These are phyloP conservation scores for Anisodus acutangulus DNA, from an alignment of 257 asterid genomes.

Conservation along the genomic window DNA sequence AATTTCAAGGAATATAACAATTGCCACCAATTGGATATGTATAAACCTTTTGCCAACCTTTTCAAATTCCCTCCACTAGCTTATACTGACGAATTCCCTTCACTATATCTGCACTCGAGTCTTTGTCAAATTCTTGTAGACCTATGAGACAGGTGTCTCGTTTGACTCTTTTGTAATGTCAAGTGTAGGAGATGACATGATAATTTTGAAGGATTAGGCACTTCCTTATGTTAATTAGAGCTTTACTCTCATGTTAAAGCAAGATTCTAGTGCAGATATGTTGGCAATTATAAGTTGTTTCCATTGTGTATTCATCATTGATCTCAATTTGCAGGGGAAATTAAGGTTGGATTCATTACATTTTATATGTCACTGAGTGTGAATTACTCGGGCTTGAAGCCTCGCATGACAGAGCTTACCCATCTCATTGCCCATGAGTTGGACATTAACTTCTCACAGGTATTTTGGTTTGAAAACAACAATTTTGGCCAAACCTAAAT, in stretches of 20 bases:
- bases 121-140: slow-evolving; percentile 7
- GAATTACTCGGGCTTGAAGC: slow-evolving; percentile 74
- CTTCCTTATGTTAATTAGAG: neutral
- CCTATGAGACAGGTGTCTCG: neutral
- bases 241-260: neutral
- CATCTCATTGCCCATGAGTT: slow-evolving; percentile 65
- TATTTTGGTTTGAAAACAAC: slow-evolving; percentile 40
- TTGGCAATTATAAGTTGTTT: slow-evolving; percentile 21
- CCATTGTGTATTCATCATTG: slow-evolving; percentile 23
- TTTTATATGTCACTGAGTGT: slow-evolving; percentile 65
- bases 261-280: slow-evolving; percentile 16
- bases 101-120: slow-evolving; percentile 11
- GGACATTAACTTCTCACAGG: slow-evolving; percentile 73
- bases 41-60: slow-evolving; percentile 13
- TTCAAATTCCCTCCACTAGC: slow-evolving; percentile 23
- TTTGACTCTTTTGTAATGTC: slow-evolving; percentile 10
- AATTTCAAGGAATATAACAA: slow-evolving; percentile 13
- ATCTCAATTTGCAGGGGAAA: slow-evolving; percentile 61
- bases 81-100: neutral
- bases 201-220: slow-evolving; percentile 9
- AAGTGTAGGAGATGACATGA: slow-evolving; percentile 1
- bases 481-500: slow-evolving; percentile 13
- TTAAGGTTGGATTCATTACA: slow-evolving; percentile 60
- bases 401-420: slow-evolving; percentile 70
- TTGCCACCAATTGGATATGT: neutral